Base-by-base conservation (phyloP, 169 alveolate species). In the Plasmodium ovale region DNA sequence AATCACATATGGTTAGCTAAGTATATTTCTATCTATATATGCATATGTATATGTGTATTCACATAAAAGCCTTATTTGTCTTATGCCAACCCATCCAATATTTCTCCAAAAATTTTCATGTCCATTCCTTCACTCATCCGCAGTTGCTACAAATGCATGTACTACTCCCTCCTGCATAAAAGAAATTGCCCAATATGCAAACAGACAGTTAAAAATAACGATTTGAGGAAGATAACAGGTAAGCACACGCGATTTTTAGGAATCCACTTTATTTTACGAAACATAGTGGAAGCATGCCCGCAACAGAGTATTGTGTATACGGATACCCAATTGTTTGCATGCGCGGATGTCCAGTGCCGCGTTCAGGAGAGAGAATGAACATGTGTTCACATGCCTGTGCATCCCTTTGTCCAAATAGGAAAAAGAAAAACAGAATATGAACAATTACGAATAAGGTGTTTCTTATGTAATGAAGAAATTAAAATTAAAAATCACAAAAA, bases 81-180 rank as follows among this genome's bases (percentile, higher is more conserved):
- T 6, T 0, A 21, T 58, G 14, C 44, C 25, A 27, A 25, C 49
- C 49, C 29, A 12, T 44, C 9, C 3, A 5, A 14, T 47, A 27
- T 47, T 12, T 25, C 16, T 23, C 14, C 37, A 21, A 19, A 9
- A 58, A 54, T 29, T 14, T 69, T 12, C 19, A 27, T 39, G 35
- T 64, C 49, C 44, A 19, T 25, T 44, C 31, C 51, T 56, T 19
- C 19, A 5, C 42, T 25, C 25, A 27, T 25, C 6, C 58, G n/a
- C 53, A 82, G 90, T 54, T 82, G 90, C 49, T 82, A 82, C 58
- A 82, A 82, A 64, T 82, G 90, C 54, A 47, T 82, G 69, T 82
- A 82, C 56, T 82, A 82, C 31, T 82, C 90, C 29, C 71, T 82
- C 31, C 68, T 82, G 6, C 90, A 82, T 58, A 82, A 67, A 60